Base-by-base conservation (phyloP, 2,329 filamentous ascomycete species). In the Aspergillus sp. region DNA sequence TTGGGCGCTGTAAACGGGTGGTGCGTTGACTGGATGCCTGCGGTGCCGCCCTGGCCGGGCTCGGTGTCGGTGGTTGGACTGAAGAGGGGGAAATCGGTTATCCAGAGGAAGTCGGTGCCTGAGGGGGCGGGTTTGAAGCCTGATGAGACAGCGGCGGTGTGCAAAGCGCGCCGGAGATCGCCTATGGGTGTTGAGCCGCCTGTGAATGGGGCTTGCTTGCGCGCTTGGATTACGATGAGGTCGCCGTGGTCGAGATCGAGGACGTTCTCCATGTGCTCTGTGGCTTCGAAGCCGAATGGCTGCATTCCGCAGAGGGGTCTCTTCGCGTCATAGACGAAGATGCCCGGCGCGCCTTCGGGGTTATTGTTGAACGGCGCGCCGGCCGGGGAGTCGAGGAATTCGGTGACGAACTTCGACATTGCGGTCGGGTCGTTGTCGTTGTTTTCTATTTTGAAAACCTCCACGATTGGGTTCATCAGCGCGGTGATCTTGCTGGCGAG, bases 1-100 rank as follows among this genome's bases (percentile, higher is more conserved):
- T 83, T 75, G 0, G 91, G 91, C 0, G 91, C 84, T 0, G 91
- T 98, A 61, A 98, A 98, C 0, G 91, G 91, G 55, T 98, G 91
- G 52, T 98, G 91, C 0, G 88, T 94, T 1, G 89, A 80, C 7
- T 80, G 77, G 48, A 96, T 78, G 4, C 88, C 86, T 1, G 86
- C 77, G 1, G 68, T 59, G 12, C 86, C 86, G 33, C 84, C 86
- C 61, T 96, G 88, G 2, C 86, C 86, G 0, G 83, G 82, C 29
- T 82, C 66, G 8, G 72, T 67, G 32, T 71, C 76, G 32, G 72
- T 72, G 7, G 64, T 63, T 0, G 80, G 84, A 1, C 86, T 86
- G 64, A 98, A 98, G 48, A 98, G 76, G 8, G 91, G 91, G 53
- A 98, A 98, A 38, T 89, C 78, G 1, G 74, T 81, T 8, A 98